phyloP scores from a whole-genome alignment of 2,329 filamentous ascomycete genomes.

The Colletotrichum sp. region DNA sequence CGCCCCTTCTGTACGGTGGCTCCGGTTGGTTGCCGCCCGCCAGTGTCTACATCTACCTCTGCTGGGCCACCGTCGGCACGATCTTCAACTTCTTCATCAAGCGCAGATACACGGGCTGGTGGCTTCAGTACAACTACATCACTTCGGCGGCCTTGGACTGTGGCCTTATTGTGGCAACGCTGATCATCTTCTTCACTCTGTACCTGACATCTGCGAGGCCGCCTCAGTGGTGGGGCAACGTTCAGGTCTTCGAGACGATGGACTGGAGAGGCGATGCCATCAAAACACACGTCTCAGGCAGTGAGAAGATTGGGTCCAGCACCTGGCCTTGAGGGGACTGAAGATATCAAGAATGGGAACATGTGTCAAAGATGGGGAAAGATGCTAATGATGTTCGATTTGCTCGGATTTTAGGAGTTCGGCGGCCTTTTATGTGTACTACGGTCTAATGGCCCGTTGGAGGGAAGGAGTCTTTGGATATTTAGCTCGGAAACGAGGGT shows the following conservation, averaged over 20 bases:
- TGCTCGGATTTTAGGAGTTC: conserved; percentile 7
- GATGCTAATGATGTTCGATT: conserved; percentile 5
- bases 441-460: neutral
- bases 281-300: conserved; percentile 42
- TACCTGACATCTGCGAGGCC: conserved; percentile 61
- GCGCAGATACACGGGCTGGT: conserved; percentile 72
- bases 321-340: conserved; percentile 43
- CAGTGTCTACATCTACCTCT: conserved; percentile 73
- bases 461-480: conserved; percentile 5
- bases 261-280: conserved; percentile 51
- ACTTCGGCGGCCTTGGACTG: conserved; percentile 74
- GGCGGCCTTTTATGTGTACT: conserved; percentile 2
- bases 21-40: conserved; percentile 70
- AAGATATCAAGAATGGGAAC: neutral
- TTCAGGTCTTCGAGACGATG: conserved; percentile 48
- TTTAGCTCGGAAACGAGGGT: neutral
- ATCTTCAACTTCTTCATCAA: conserved; percentile 74
- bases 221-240: conserved; percentile 70
- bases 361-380: neutral
- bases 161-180: conserved; percentile 68
- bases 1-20: conserved; percentile 72
- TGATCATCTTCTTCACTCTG: conserved; percentile 74
- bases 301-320: conserved; percentile 57
- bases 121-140: conserved; percentile 80
- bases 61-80: conserved; percentile 72